Evolutionary conservation across 2,329 filamentous ascomycete genomes (phyloP).

Genomic region (Botryosphaeria dothidea): DNA sequence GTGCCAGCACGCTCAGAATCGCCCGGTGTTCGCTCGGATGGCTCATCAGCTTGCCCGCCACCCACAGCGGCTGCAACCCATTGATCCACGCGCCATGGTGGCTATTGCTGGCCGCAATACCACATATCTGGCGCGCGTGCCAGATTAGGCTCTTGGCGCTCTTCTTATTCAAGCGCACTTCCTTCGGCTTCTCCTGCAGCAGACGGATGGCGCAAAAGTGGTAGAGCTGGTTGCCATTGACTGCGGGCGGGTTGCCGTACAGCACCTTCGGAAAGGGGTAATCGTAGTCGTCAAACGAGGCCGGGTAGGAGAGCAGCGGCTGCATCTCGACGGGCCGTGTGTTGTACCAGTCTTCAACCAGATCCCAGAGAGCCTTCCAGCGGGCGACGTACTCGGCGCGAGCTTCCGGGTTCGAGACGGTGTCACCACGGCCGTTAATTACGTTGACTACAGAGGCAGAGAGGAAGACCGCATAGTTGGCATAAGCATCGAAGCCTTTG

Average conservation of each 20-base stretch:
- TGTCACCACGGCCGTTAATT: conserved; percentile 26
- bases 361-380: conserved; percentile 35
- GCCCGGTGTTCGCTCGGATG: conserved; percentile 45
- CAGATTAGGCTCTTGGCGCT: conserved; percentile 42
- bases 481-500: conserved; percentile 55
- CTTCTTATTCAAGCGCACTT: conserved; percentile 16
- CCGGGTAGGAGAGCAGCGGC: conserved; percentile 18
- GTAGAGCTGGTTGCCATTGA: conserved; percentile 25
- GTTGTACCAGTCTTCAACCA: conserved; percentile 35
- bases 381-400: conserved; percentile 27
- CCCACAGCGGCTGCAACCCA: conserved; percentile 46
- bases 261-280: conserved; percentile 23
- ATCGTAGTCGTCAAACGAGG: conserved; percentile 3
- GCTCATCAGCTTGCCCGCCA: conserved; percentile 51
- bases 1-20: conserved; percentile 50
- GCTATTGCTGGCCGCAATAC: conserved; percentile 46
- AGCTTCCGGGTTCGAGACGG: conserved; percentile 22
- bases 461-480: conserved; percentile 61
- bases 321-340: conserved; percentile 29
- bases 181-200: conserved; percentile 31
- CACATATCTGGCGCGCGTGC: conserved; percentile 51
- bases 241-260: conserved; percentile 24
- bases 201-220: conserved; percentile 24
- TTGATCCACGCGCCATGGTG: conserved; percentile 45
- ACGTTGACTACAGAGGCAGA: conserved; percentile 47